Base-by-base conservation (phyloP, 139 green algal species). In the Chlamydomonas schloesseri region DNA sequence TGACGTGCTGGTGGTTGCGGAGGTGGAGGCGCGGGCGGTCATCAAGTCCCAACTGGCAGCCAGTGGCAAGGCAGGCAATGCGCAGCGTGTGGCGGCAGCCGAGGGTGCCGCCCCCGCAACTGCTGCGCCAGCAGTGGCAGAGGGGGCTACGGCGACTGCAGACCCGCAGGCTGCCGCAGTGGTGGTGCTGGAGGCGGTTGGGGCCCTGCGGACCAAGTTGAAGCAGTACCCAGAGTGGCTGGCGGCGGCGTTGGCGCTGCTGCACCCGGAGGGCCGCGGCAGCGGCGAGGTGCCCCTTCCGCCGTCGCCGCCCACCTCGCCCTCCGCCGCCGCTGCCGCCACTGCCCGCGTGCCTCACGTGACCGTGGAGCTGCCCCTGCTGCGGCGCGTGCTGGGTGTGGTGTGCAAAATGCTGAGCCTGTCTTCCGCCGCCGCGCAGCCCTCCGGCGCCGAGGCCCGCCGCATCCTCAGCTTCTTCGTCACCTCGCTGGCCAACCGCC, bases 381-480 rank as follows among this genome's bases (percentile, higher is more conserved):
- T 83, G 37, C 18, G 14, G n/a, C 77, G 77, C 42, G 64, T 83
- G 37, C 36, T 73, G 62, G 55, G 60, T 29, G 62, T 37, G 28
- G 62, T 37, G 3, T 42, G 33, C 67, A 73, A 71, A 20, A 82
- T 84, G 69, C 37, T 86, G 50, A 77, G 36, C 55, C 67, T 86
- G 20, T 47, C 57, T 20, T 29, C 37, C 69, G 53, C 69, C 33
- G 77, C 62, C 9, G 76, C 68, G 20, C 76, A 82, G 58, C 85
- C 85, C 34, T 34, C 68, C 11, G 76, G 85, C 76, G 46, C 50
- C 11, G 85, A 86, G 68, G 85, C 85, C 0, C 77, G 68, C 73
- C 85, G 85, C 77, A 68, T 89, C 55, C 85, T 89, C 29, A 46
- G 47, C 72, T 87, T 85, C 79, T 85, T 85, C 79, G 50, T 85